Base-by-base conservation (phyloP, 2,329 filamentous ascomycete species). In the Xenoacremonium recifei region DNA sequence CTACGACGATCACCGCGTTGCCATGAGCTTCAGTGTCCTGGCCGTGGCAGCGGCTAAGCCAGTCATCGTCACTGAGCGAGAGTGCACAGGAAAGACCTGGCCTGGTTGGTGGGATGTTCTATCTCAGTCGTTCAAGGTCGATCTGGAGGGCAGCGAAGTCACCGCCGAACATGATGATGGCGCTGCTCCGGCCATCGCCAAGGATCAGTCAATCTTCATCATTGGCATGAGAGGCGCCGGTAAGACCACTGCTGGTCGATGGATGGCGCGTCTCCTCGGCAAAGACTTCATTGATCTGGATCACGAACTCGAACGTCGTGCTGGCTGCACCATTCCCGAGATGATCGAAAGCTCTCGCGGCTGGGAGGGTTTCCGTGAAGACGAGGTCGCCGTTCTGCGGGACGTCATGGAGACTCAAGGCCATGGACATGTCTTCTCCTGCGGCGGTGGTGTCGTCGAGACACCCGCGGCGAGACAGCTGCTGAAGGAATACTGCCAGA, bases 181-280 rank as follows among this genome's bases (percentile, higher is more conserved):
- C n/a, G 38, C 30, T n/a, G 35, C 31, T 11, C 34, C 40, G 16
- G 30, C 40, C 4, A 17, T 32, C 5, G 19, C 38, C 11, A 51
- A 61, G 21, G 67, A 80, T 54, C 77, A 79, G 35, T 96, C 91
- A 0, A 84, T 97, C 38, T 90, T 96, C 68, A 85, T 99, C 47
- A 92, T 99, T 53, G 93, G 93, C 9, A 99, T 99, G 93, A 83
- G 93, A 51, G 93, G 93, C 42, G 93, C 91, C 30, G 93, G 93
- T 19, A 99, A 99, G 71, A 96, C 93, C 1, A 99, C 93, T 1
- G 86, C 88, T 25, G 93, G 93, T 39, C 79, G 80, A 12, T 96
- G 91, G 89, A 85, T 93, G 58, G 84, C 87, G 1, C 79, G 79
- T 47, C 78, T 86, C 20, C 72, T 97, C 2, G 80, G 82, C 37